These are phyloP conservation scores for Epichloe brachyelytri DNA, from an alignment of 2,329 filamentous ascomycete species.

Conservation along the genomic window DNA sequence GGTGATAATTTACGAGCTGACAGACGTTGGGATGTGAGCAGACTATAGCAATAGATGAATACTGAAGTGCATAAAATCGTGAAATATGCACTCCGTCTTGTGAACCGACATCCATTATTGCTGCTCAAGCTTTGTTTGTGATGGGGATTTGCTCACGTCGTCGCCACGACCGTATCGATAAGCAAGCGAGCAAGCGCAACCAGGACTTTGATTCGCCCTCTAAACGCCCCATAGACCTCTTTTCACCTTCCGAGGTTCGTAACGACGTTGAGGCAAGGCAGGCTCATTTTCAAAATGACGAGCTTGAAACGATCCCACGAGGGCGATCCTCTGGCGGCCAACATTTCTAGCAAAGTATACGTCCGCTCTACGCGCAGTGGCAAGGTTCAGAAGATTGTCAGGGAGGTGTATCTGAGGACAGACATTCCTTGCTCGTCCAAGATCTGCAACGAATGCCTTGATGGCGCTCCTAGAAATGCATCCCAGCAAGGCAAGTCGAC, in stretches of 20 bases:
- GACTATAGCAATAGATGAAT: too few species aligned
- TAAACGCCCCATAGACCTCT: conserved; percentile 10
- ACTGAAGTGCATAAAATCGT: too few species aligned
- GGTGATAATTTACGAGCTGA: too few species aligned
- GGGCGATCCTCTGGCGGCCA: conserved; percentile 45
- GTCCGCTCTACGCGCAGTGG: conserved; percentile 89
- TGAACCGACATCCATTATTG: too few species aligned
- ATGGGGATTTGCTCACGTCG: not conserved
- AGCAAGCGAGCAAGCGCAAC: conserved; percentile 15
- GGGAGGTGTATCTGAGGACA: conserved; percentile 87
- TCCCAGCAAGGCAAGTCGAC: conserved; percentile 54
- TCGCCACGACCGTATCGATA: conserved; percentile 17
- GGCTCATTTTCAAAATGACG: conserved; percentile 35
- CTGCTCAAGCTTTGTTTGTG: too few species aligned
- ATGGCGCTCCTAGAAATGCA: conserved; percentile 65
- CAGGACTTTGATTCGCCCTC: conserved; percentile 12
- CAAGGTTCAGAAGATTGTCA: conserved; percentile 97
- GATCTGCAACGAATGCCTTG: conserved; percentile 65
- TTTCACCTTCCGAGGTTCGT: conserved; percentile 4
- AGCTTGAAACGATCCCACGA: conserved; percentile 48
- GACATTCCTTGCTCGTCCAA: conserved; percentile 96
- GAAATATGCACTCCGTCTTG: too few species aligned
- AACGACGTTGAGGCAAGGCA: conserved; percentile 3
- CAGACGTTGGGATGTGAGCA: too few species aligned
- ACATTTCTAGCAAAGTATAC: conserved; percentile 90